phyloP scores from a whole-genome alignment of 352 stramenopile species.

The Phytopythium helicoides region DNA sequence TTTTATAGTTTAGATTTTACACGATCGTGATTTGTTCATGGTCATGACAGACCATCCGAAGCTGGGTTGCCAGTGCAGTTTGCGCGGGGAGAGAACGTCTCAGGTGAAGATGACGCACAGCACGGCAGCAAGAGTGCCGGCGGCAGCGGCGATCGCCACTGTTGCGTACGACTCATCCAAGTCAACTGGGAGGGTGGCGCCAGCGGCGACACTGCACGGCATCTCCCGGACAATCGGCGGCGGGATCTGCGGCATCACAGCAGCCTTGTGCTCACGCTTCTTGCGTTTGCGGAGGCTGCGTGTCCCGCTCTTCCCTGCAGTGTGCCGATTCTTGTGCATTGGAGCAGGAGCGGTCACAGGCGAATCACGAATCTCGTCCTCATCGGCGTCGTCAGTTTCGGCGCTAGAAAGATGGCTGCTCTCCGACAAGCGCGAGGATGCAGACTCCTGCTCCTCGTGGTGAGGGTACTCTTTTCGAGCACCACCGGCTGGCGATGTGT shows the following conservation, averaged over 20 bases:
- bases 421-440: conserved; percentile 1
- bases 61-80: neutral
- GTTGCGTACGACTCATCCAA: conserved; percentile 29
- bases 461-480: conserved; percentile 4
- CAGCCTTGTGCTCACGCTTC: conserved; percentile 33
- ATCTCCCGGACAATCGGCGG: neutral
- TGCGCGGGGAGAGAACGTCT: conserved; percentile 4
- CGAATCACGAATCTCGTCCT: neutral
- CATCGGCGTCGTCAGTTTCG: conserved; percentile 2
- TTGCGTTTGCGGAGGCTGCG: conserved; percentile 28
- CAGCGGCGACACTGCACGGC: conserved; percentile 7
- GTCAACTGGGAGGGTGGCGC: conserved; percentile 5
- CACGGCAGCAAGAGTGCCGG: conserved; percentile 50
- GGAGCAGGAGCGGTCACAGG: neutral
- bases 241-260: neutral
- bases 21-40: neutral
- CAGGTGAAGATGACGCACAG: conserved; percentile 65
- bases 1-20: conserved; percentile 11
- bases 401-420: conserved; percentile 1
- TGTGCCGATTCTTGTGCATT: neutral
- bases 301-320: neutral
- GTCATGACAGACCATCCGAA: neutral
- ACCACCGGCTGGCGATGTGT: neutral
- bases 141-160: conserved; percentile 53
- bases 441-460: neutral